Evolutionary conservation across 805 yeast species (phyloP).

Genomic region (Cyberlindnera subsufficiens): DNA sequence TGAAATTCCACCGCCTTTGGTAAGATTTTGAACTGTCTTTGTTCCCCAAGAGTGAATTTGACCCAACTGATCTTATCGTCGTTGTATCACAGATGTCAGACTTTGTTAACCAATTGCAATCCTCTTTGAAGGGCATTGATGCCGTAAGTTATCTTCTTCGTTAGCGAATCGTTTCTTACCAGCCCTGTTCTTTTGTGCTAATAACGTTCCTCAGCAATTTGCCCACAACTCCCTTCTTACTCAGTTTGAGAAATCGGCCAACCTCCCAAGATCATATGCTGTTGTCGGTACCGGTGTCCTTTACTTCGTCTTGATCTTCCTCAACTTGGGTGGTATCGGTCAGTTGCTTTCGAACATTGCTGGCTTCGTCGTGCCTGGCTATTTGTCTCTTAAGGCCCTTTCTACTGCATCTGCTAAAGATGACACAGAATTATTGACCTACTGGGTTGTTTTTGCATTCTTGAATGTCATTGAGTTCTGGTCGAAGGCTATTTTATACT

Average conservation of each 20-base stretch:
- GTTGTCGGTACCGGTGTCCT: conserved; percentile 56
- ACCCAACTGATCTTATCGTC: background rate
- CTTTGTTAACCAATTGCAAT: conserved; percentile 39
- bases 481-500: conserved; percentile 87
- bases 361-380: conserved; percentile 87
- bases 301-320: conserved; percentile 74
- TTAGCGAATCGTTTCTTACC: background rate
- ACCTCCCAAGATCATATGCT: conserved; percentile 80
- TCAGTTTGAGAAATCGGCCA: conserved; percentile 22
- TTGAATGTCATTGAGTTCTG: conserved; percentile 92
- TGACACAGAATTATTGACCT: conserved; percentile 85
- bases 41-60: no score
- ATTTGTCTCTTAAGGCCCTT: conserved; percentile 79
- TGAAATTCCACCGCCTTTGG: no score
- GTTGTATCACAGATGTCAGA: conserved; percentile 31
- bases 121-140: conserved; percentile 41
- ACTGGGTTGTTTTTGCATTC: conserved; percentile 97
- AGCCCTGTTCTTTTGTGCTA: background rate
- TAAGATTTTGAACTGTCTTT: no score
- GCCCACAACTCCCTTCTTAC: conserved; percentile 16
- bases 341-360: conserved; percentile 89
- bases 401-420: conserved; percentile 63
- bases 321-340: conserved; percentile 93
- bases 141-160: conserved; percentile 30
- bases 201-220: conserved; percentile 9